A percentile compares a stretch with the other conserved stretches of the same genome.
These are phyloP conservation scores for Gastrolobium bilobum DNA, from an alignment of 306 rosid species.

Conservation along the genomic window DNA sequence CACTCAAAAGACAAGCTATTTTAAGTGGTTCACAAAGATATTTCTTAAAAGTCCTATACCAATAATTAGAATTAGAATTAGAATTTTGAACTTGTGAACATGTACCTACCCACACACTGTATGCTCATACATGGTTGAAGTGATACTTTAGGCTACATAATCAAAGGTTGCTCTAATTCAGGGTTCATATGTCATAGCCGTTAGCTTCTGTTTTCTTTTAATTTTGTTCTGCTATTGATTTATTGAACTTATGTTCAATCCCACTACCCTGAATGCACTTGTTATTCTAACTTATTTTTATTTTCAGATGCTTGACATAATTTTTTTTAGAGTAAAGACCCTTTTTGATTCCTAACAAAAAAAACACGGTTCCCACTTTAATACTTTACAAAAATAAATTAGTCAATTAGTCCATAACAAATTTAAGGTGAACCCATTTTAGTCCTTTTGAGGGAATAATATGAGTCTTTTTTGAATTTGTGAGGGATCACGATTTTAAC, in stretches of 20 bases:
- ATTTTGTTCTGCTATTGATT: not conserved
- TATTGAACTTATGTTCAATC: not conserved
- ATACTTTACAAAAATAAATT: too few relatives aligned
- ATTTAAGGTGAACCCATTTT: too few relatives aligned
- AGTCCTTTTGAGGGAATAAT: too few relatives aligned
- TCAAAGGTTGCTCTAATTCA: not conserved
- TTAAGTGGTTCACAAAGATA: too few relatives aligned
- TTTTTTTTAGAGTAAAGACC: too few relatives aligned
- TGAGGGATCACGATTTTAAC: too few relatives aligned
- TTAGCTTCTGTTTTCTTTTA: not conserved
- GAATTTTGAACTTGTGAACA: not conserved
- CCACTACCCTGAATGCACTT: not conserved
- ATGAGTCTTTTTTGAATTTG: too few relatives aligned
- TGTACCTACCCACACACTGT: not conserved
- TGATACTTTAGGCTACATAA: not conserved
- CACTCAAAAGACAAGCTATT: too few relatives aligned
- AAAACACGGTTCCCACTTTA: too few relatives aligned
- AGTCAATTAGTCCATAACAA: too few relatives aligned
- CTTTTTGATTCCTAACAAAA: too few relatives aligned
- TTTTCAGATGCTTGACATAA: slow-evolving; percentile 8
- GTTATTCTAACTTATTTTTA: not conserved
- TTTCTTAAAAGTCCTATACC: not conserved
- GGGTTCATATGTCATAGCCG: not conserved
- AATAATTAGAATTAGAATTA: not conserved
- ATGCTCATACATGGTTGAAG: not conserved